Conservation (phyloP, 176 grass and related monocot species). For the Alopecurus myosuroides region DNA sequence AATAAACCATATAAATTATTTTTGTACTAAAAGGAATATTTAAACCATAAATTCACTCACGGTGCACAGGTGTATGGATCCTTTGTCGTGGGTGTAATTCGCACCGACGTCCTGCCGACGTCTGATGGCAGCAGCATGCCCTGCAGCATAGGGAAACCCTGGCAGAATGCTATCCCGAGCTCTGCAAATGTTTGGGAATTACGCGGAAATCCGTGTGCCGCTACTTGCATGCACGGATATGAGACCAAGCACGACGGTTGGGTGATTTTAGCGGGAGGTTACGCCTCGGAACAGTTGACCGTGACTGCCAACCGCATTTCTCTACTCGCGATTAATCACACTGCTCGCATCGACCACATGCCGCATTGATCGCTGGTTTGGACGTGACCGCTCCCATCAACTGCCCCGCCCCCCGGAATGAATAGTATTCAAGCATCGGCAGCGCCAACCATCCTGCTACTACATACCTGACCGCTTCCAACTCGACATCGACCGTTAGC, state of each 20-base stretch:
- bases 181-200: background rate
- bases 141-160: background rate
- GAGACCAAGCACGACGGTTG: background rate
- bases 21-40: too few relatives aligned
- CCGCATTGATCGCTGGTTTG: background rate
- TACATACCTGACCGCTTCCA: background rate
- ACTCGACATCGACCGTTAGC: background rate
- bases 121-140: background rate
- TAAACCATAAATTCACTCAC: background rate
- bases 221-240: background rate
- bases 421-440: background rate
- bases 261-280: background rate
- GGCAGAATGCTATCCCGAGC: background rate
- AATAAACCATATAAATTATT: background rate
- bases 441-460: background rate
- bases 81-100: background rate
- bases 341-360: background rate
- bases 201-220: background rate
- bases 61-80: background rate
- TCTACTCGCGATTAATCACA: background rate
- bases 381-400: background rate
- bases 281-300: background rate
- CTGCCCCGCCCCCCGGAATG: background rate
- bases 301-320: background rate
- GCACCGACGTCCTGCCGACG: background rate